Evolutionary conservation across 108 stramenopile genomes (phyloP).

Genomic region (Nannochloropsis gaditana): DNA sequence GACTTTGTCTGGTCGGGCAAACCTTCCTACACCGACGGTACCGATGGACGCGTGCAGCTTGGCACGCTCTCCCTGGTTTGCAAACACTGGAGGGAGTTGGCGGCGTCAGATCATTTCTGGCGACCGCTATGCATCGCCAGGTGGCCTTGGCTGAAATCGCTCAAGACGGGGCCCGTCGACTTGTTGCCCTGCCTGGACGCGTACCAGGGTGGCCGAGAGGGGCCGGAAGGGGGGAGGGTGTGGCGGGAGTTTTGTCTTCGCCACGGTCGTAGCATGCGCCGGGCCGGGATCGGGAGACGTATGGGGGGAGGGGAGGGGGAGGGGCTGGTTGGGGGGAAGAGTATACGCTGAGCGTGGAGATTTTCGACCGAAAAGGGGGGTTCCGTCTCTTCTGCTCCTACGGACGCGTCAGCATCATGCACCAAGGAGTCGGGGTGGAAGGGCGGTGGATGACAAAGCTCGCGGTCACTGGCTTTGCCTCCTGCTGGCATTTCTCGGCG

Average conservation of each 20-base stretch:
- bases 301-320: neutral
- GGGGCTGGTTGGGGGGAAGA: neutral
- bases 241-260: neutral
- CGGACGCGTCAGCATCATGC: neutral
- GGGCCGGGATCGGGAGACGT: neutral
- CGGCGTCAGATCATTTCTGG: neutral
- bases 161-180: neutral
- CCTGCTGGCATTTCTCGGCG: neutral
- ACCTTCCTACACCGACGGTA: neutral
- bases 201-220: neutral
- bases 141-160: neutral
- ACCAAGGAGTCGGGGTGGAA: neutral
- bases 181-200: neutral
- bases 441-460: neutral
- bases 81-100: neutral
- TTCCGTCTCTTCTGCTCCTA: neutral
- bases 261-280: neutral
- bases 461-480: neutral
- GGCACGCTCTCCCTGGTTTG: neutral
- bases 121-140: neutral
- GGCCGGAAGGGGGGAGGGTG: neutral
- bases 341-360: neutral
- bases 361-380: neutral
- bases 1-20: neutral
- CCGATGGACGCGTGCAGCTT: neutral